phyloP scores from a whole-genome alignment of 192 early-diverging fungal genomes.

The Coemansia furcata region DNA sequence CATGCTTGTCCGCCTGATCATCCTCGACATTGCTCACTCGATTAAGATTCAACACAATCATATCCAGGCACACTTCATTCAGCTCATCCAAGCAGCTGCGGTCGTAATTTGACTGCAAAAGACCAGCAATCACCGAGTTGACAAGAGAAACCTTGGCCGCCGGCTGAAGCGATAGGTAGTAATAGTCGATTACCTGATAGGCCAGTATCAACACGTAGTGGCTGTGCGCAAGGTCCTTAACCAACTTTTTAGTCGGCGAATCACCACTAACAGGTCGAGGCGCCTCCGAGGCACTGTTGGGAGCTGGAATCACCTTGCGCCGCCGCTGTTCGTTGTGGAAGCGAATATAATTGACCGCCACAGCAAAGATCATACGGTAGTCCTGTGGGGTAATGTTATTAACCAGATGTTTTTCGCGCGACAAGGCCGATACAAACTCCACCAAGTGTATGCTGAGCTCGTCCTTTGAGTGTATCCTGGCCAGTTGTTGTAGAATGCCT shows the following conservation, averaged over 20 bases:
- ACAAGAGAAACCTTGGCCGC: slow-evolving; percentile 76
- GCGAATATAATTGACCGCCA: slow-evolving; percentile 84
- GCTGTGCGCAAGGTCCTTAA: slow-evolving; percentile 53
- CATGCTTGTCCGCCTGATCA: slow-evolving; percentile 44
- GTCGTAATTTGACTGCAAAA: slow-evolving; percentile 62
- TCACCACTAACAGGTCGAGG: background rate
- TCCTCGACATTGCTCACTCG: slow-evolving; percentile 27
- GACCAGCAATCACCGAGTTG: slow-evolving; percentile 72
- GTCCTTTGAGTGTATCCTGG: slow-evolving; percentile 76
- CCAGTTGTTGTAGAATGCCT: slow-evolving; percentile 68
- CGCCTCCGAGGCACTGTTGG: background rate
- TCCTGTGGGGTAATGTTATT: slow-evolving; percentile 77
- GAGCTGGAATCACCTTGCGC: slow-evolving; percentile 15
- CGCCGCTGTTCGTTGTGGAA: slow-evolving; percentile 49
- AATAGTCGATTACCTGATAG: slow-evolving; percentile 87
- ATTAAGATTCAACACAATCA: slow-evolving; percentile 79
- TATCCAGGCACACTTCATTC: slow-evolving; percentile 90
- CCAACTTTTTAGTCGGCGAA: background rate
- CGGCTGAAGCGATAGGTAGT: slow-evolving; percentile 81
- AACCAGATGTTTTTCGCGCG: slow-evolving; percentile 72
- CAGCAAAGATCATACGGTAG: slow-evolving; percentile 86
- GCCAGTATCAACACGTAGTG: slow-evolving; percentile 90
- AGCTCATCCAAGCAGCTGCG: slow-evolving; percentile 72
- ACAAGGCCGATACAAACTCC: slow-evolving; percentile 88
- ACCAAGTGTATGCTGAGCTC: slow-evolving; percentile 82